These are phyloP conservation scores for Excoecaria cochinchinensis DNA, from an alignment of 345 rosid species.

Conservation along the genomic window DNA sequence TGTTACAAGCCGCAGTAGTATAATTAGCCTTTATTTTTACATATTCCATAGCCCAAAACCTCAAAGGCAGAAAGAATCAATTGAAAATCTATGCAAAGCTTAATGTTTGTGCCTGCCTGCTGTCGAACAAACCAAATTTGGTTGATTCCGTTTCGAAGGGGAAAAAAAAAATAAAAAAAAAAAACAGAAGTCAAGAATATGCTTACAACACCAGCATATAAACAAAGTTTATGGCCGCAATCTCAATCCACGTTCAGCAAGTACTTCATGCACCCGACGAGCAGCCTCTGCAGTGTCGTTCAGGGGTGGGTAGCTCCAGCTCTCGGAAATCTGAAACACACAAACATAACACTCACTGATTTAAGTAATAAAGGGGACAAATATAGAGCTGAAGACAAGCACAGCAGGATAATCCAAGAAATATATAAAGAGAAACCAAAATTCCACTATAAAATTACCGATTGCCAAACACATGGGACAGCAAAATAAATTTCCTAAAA, in stretches of 20 bases:
- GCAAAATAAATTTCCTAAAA: background rate
- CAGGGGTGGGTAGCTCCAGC: slow-evolving; percentile 95
- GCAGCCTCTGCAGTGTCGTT: slow-evolving; percentile 93
- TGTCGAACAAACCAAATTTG: slow-evolving; percentile 12
- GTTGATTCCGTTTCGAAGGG: background rate
- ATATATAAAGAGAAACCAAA: background rate
- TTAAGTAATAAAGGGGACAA: background rate
- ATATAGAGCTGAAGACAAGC: background rate
- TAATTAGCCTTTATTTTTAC: slow-evolving; percentile 30
- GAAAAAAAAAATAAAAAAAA: no score
- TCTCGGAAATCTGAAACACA: slow-evolving; percentile 66
- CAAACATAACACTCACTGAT: background rate
- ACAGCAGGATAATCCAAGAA: background rate
- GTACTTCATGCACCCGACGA: slow-evolving; percentile 52
- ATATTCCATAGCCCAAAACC: slow-evolving; percentile 17
- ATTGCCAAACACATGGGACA: background rate
- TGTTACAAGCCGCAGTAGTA: slow-evolving; percentile 36
- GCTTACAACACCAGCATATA: slow-evolving; percentile 28
- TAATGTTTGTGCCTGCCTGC: slow-evolving; percentile 17
- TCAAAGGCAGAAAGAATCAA: slow-evolving; percentile 12
- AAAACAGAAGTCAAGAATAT: slow-evolving; percentile 14
- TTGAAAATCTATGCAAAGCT: slow-evolving; percentile 9
- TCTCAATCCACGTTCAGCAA: slow-evolving; percentile 85
- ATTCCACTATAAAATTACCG: background rate
- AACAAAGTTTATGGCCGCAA: slow-evolving; percentile 46